Percentiles rank a stretch among this genome's conserved stretches.
These are phyloP conservation scores for Talaromyces borbonicus DNA, from an alignment of 495 filamentous ascomycete species.

Conservation along the genomic window DNA sequence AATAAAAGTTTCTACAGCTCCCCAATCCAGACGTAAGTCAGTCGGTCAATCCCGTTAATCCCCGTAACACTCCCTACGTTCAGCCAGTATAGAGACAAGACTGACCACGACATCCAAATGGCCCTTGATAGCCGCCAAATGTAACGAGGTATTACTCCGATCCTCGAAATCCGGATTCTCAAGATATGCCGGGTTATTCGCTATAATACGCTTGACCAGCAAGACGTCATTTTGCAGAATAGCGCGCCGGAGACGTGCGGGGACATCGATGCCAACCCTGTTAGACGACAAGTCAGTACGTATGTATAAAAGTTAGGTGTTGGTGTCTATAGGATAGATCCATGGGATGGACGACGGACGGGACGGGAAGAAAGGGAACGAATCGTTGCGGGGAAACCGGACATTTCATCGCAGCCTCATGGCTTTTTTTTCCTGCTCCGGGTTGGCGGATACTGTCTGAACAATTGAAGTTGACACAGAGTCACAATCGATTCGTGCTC, in stretches of 20 bases:
- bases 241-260: constrained; percentile 58
- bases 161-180: constrained; percentile 58
- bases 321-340: no score
- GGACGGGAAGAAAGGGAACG: background rate
- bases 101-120: constrained; percentile 48
- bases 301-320: background rate
- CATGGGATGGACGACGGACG: no score
- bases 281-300: background rate
- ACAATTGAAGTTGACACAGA: no score
- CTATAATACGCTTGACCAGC: constrained; percentile 64
- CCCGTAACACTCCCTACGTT: background rate
- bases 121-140: constrained; percentile 64
- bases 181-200: constrained; percentile 55
- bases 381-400: background rate
- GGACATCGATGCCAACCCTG: constrained; percentile 36
- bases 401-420: constrained; percentile 8
- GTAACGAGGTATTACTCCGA: constrained; percentile 61
- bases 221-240: constrained; percentile 61
- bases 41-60: background rate
- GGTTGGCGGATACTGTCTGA: no score
- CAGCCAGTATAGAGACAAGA: constrained; percentile 2
- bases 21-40: background rate
- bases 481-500: no score
- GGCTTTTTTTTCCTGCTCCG: background rate
- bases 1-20: constrained; percentile 31